Conservation (phyloP, 169 alveolate species). For the Plasmodium cynomolgi region DNA sequence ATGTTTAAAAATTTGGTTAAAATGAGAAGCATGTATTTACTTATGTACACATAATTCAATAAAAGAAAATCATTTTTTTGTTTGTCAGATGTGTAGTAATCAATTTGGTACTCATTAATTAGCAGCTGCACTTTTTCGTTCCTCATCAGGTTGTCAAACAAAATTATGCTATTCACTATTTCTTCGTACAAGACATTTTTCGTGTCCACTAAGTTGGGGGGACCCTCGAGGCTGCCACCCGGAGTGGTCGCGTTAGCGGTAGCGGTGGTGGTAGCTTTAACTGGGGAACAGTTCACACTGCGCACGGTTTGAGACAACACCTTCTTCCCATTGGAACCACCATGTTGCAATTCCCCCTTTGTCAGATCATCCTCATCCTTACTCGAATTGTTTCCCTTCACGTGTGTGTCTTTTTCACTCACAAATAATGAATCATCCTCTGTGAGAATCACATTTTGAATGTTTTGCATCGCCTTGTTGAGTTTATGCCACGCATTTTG, state of each 20-base stretch:
- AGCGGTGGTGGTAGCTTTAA: background rate
- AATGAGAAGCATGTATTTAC: slow-evolving; percentile 26
- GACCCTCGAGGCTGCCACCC: background rate
- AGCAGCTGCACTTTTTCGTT: slow-evolving; percentile 27
- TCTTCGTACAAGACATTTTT: slow-evolving; percentile 41
- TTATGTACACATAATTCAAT: slow-evolving; percentile 18
- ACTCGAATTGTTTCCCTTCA: background rate
- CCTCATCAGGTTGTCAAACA: slow-evolving; percentile 10
- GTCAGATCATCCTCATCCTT: background rate
- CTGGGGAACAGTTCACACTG: background rate
- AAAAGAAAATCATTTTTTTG: background rate
- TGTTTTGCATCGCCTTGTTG: slow-evolving; percentile 38
- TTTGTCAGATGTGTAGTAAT: background rate
- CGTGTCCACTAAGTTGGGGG: background rate
- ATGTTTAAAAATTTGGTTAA: slow-evolving; percentile 43
- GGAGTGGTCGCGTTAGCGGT: background rate
- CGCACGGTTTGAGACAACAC: background rate
- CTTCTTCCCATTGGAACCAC: background rate
- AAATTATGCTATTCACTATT: slow-evolving; percentile 4
- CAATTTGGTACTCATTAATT: slow-evolving; percentile 22
- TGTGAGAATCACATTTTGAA: slow-evolving; percentile 33
- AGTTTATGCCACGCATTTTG: slow-evolving; percentile 41
- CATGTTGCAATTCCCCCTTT: background rate
- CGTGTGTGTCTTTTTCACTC: background rate
- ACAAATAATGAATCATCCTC: slow-evolving; percentile 17